These are phyloP conservation scores for Apiospora malaysiana DNA, from an alignment of 2,329 filamentous ascomycete genomes.

Conservation along the genomic window DNA sequence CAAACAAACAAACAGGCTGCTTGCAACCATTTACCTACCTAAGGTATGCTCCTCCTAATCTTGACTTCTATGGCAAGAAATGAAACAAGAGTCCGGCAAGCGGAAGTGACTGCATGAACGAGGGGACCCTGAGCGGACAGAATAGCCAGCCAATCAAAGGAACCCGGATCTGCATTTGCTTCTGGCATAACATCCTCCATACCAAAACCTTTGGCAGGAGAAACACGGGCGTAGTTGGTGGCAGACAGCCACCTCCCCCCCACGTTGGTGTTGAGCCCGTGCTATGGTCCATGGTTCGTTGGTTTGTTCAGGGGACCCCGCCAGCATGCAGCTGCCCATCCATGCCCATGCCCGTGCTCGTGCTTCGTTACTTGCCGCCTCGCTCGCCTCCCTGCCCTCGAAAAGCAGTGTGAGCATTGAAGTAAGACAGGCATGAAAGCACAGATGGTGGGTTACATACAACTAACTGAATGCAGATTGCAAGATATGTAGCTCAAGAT, in stretches of 20 bases:
- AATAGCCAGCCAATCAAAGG: constrained; percentile 9
- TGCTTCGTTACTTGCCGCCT: constrained; percentile 1
- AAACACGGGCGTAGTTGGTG: background rate
- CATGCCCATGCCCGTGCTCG: constrained; percentile 5
- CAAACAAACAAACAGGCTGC: background rate
- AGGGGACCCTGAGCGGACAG: background rate
- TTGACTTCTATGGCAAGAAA: background rate
- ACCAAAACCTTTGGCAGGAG: background rate
- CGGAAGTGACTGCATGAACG: constrained; percentile 16
- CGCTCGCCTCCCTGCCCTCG: no score
- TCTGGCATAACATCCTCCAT: background rate
- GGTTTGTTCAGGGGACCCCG: background rate
- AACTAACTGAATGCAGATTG: background rate
- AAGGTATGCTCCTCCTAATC: background rate
- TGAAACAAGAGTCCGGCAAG: background rate
- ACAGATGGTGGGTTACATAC: background rate
- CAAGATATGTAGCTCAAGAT: no score
- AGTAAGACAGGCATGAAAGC: constrained; percentile 5
- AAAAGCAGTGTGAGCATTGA: background rate
- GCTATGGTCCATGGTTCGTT: constrained; percentile 14
- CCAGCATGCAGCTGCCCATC: constrained; percentile 1
- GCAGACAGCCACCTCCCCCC: background rate
- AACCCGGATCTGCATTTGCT: background rate
- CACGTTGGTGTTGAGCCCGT: background rate
- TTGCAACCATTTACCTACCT: background rate